Base-by-base conservation (phyloP, 192 early-diverging fungal species). In the Backusella morwellensis region DNA sequence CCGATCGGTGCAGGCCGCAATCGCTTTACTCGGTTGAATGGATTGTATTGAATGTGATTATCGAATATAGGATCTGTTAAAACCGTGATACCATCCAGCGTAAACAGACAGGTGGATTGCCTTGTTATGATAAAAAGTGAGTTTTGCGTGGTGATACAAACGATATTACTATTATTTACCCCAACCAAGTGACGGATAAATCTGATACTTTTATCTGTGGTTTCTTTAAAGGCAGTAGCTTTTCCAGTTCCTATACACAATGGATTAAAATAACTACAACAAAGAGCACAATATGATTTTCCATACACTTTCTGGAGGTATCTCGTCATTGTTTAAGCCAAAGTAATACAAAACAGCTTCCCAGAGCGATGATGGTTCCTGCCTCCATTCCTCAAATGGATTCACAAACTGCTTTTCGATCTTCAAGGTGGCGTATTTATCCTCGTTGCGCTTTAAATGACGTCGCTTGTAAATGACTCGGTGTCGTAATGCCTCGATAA, bases 381-480 rank as follows among this genome's bases (percentile, higher is more conserved):
- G 21, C 8, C 50, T 50, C 87, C 87, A 90, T 76, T 90, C 87
- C 71, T 82, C 63, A 78, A 88, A 90, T n/a, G 89, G 89, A 74
- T 90, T 90, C 1, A 88, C 87, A 86, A 85, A 90, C 12, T 85
- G 77, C 5, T 87, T 84, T 29, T 80, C 74, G 21, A 78, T 40
- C 52, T 80, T 83, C 14, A 83, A 44, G 35, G 75, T 80, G 2
- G 82, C 74, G 70, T 42, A 80, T 38, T 66, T 77, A 26, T 79
- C 82, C 68, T 83, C 78, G 19, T 68, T 76, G 15, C 78, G 71
- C 32, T 77, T 73, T 9, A 76, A 52, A 17, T 32, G 26, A 4
- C 75, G 59, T 40, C 78, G 59, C 44, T 73, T 79, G 0, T 71
- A 47, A 38, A 80, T 38, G 32, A 77, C 73, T 21, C 38, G 63